Percentiles rank a stretch among this genome's conserved stretches.
phyloP scores from a whole-genome alignment of 768 basidiomycete genomes.

The Infundibulicybe gibba region DNA sequence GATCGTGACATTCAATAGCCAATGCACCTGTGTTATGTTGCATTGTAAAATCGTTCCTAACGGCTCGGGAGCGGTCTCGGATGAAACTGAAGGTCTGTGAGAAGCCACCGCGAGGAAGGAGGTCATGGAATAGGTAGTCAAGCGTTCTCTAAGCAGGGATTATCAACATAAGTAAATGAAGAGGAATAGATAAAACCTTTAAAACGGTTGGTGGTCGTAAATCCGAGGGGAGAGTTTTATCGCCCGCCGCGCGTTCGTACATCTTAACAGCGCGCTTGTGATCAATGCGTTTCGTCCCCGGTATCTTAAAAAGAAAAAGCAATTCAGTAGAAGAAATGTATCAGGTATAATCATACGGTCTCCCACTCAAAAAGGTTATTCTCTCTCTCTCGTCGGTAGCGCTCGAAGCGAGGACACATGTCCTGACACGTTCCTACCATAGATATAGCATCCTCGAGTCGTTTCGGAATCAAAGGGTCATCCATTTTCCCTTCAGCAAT shows the following conservation, averaged over 20 bases:
- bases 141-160: constrained; percentile 60
- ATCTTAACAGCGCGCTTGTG: constrained; percentile 89
- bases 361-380: constrained; percentile 87
- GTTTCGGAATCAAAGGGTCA: constrained; percentile 74
- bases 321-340: constrained; percentile 9
- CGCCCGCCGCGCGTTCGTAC: constrained; percentile 92
- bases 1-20: constrained; percentile 89
- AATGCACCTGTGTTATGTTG: constrained; percentile 75
- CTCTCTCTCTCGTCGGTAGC: constrained; percentile 86
- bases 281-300: constrained; percentile 82
- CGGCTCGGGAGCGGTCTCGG: constrained; percentile 85
- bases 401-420: constrained; percentile 95
- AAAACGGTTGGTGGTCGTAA: constrained; percentile 84
- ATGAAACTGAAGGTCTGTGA: constrained; percentile 76
- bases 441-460: constrained; percentile 87
- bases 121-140: constrained; percentile 87
- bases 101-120: constrained; percentile 70
- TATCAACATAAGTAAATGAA: constrained; percentile 1
- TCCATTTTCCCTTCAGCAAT: constrained; percentile 87
- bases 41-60: constrained; percentile 93
- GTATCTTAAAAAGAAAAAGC: constrained; percentile 44
- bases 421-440: constrained; percentile 89
- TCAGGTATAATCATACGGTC: constrained; percentile 52
- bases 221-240: constrained; percentile 89
- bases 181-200: constrained; percentile 42